phyloP scores from a whole-genome alignment of 2,329 filamentous ascomycete genomes.

The Pyricularia sp. region DNA sequence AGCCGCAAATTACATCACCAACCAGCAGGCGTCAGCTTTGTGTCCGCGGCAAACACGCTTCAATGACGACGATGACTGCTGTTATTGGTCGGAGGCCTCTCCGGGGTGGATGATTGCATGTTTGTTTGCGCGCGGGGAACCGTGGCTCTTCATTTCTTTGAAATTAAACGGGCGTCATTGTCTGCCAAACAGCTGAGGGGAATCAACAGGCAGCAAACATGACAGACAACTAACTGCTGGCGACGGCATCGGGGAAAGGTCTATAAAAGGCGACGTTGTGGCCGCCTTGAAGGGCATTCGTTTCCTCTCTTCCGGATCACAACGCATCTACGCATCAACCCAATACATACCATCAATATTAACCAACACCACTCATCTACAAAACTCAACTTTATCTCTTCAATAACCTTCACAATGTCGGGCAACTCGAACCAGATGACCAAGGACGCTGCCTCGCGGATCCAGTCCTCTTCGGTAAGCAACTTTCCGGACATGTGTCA shows the following conservation, averaged over 20 bases:
- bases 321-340: not conserved
- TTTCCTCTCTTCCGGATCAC: not conserved
- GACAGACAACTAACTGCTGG: not conserved
- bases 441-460: not conserved
- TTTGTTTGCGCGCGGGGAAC: not conserved
- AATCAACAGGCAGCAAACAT: not conserved
- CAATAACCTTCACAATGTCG: not conserved
- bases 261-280: not conserved
- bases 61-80: not conserved
- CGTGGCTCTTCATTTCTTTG: not conserved
- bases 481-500: not conserved
- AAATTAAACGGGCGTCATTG: not conserved
- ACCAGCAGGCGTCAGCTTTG: not conserved
- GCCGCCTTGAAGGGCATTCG: not conserved
- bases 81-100: not conserved
- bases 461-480: not conserved
- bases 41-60: not conserved
- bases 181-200: not conserved
- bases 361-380: not conserved
- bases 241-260: not conserved
- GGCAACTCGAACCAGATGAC: not conserved
- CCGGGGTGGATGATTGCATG: not conserved
- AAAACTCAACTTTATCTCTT: not conserved
- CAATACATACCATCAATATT: not conserved
- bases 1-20: not conserved